phyloP scores from a whole-genome alignment of 2,329 filamentous ascomycete species.

The Fonsecaea erecta region DNA sequence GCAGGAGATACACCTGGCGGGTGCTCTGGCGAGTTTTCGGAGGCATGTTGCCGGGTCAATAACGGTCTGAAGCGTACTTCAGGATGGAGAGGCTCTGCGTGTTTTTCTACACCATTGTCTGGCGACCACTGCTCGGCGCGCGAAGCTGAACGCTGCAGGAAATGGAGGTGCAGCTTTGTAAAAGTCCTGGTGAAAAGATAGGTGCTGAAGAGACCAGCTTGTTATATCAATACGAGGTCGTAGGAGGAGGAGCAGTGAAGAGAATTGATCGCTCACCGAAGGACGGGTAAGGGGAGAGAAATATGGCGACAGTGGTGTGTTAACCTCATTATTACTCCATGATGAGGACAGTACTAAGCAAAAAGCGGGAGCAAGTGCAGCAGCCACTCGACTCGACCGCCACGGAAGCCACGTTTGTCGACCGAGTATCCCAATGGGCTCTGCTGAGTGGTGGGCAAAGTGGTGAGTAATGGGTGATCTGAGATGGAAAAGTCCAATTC shows the following conservation, averaged over 20 bases:
- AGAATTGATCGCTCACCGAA: conserved; percentile 13
- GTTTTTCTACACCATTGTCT: conserved; percentile 27
- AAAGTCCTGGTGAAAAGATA: conserved; percentile 4
- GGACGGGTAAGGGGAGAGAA: neutral
- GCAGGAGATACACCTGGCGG: conserved; percentile 77
- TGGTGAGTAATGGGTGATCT: neutral
- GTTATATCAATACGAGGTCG: conserved; percentile 8
- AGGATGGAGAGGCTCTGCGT: neutral
- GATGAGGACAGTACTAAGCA: conserved; percentile 10
- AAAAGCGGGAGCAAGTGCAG: conserved; percentile 5
- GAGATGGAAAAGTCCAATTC: conserved; percentile 7
- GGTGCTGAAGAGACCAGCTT: conserved; percentile 4
- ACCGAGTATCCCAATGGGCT: neutral
- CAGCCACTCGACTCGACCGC: neutral
- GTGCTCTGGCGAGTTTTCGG: conserved; percentile 35
- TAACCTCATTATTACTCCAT: conserved; percentile 8
- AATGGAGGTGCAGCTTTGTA: conserved; percentile 6
- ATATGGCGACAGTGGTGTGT: neutral
- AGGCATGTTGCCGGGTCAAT: conserved; percentile 31
- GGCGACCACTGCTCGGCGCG: neutral
- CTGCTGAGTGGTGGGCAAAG: neutral
- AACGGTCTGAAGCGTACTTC: conserved; percentile 3
- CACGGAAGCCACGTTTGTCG: conserved; percentile 2
- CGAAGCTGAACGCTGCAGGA: conserved; percentile 13
- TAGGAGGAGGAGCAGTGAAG: neutral